Evolutionary conservation across 345 rosid species (phyloP), one percentile per base, ranked within the genome.

Genomic region (Turritis glabra): DNA sequence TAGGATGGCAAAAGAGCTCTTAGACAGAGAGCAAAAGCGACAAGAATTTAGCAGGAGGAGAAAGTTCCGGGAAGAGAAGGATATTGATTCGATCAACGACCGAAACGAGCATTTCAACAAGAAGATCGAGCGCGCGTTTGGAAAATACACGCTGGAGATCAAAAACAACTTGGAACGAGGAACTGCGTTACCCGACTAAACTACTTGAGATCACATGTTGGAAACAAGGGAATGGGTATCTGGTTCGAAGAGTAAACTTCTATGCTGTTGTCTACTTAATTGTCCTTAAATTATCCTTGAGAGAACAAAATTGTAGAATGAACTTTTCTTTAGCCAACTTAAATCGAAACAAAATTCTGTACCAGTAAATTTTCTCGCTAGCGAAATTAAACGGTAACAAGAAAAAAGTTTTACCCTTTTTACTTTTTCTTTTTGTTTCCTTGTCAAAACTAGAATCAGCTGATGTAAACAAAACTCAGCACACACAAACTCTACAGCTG

Each of bases 41-140:
- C 44, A 67, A 0, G 88, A 96, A 21, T 95, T 92, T 79, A 90
- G 99, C 81, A 84, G 98, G 82, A 86, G 97, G 81, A 88, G 99
- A 68, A 89, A 70, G 81, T 95, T 89, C 81, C 85, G 85, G 21
- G 98, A 95, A 40, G 99, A 95, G 79, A 95, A 92, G 80, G 99
- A 95, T 73, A 81, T 92, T 1, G 99, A 95, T 82, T 95, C 99
- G 0, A 95, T 95, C 86, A 95, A 95, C 72, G 99, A 92, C 75
- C 89, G 99, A 33, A 95, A 95, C 73, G 99, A 95, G 84, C 99
- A 92, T 79, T 95, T 95, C 91, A 95, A 95, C 87, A 95, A 95
- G 84, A 95, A 95, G 84, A 95, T 95, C 25, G 99, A 92, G 67
- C 84, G 98, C 29, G 98, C 98, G 25, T 95, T 95, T 75, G 99